Evolutionary conservation across 805 yeast species (phyloP).

Genomic region (Candida glaebosa): DNA sequence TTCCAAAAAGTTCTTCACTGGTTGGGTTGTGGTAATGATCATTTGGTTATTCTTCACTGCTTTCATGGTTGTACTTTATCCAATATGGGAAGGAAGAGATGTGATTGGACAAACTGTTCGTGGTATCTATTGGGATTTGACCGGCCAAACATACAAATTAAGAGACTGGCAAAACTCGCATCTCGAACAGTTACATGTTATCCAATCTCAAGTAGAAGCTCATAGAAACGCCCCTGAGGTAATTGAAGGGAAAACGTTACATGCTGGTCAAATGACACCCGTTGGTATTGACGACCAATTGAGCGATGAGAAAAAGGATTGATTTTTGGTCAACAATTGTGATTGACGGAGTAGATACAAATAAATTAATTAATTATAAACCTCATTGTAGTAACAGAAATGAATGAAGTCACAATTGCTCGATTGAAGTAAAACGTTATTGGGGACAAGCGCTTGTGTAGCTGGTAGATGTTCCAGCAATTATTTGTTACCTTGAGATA

Average conservation of each 20-base stretch:
- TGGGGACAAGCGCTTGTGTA: too few relatives aligned
- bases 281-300: slow-evolving; percentile 16
- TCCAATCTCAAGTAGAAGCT: slow-evolving; percentile 56
- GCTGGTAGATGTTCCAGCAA: too few relatives aligned
- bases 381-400: too few relatives aligned
- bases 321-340: not conserved
- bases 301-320: slow-evolving; percentile 19
- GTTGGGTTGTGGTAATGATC: slow-evolving; percentile 81
- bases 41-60: slow-evolving; percentile 76
- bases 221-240: slow-evolving; percentile 20
- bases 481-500: not conserved
- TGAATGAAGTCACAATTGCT: too few relatives aligned
- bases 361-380: slow-evolving; percentile 1
- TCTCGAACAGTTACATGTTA: slow-evolving; percentile 74
- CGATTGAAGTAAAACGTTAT: too few relatives aligned
- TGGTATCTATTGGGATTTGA: slow-evolving; percentile 82
- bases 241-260: slow-evolving; percentile 23
- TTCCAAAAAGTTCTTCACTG: slow-evolving; percentile 74
- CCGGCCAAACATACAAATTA: slow-evolving; percentile 73
- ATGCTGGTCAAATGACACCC: slow-evolving; percentile 19
- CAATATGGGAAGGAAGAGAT: slow-evolving; percentile 69
- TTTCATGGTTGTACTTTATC: slow-evolving; percentile 61
- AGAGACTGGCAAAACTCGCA: slow-evolving; percentile 70
- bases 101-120: slow-evolving; percentile 62
- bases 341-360: not conserved